These are phyloP conservation scores for Penicillium nucicola DNA, from an alignment of 495 filamentous ascomycete genomes.

Conservation along the genomic window DNA sequence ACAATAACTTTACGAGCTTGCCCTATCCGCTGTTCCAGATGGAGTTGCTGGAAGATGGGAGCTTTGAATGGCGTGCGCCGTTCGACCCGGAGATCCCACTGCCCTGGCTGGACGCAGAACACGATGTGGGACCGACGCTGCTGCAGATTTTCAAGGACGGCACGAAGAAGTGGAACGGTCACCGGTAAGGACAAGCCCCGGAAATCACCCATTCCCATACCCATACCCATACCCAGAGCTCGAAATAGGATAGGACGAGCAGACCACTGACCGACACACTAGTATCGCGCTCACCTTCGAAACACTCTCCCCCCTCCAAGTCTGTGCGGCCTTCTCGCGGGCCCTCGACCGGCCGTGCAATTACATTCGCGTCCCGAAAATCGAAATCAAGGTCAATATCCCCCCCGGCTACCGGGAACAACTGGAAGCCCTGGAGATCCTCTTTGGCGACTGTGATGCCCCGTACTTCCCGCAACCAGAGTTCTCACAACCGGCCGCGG, in stretches of 20 bases:
- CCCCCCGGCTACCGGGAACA: conserved; percentile 89
- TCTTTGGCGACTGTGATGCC: conserved; percentile 60
- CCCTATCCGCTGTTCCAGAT: conserved; percentile 93
- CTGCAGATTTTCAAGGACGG: conserved; percentile 96
- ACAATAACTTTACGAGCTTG: conserved; percentile 96
- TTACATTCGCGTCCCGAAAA: conserved; percentile 68
- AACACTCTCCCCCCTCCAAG: conserved; percentile 77
- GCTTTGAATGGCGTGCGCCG: conserved; percentile 90
- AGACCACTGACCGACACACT: too few species aligned
- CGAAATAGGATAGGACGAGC: too few species aligned
- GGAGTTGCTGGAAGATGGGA: conserved; percentile 77
- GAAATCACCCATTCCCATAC: too few species aligned
- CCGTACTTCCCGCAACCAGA: conserved; percentile 61
- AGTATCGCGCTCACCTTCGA: conserved; percentile 93
- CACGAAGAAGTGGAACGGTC: conserved; percentile 74
- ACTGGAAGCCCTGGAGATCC: conserved; percentile 64
- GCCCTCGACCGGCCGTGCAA: conserved; percentile 74
- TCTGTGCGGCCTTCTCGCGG: conserved; percentile 71
- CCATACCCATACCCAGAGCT: too few species aligned
- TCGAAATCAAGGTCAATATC: conserved; percentile 82
- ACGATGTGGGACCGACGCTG: conserved; percentile 92
- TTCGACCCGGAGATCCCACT: conserved; percentile 85
- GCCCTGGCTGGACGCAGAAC: conserved; percentile 97
- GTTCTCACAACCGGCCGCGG: conserved; percentile 44
- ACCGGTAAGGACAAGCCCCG: conserved; percentile 62